phyloP scores from a whole-genome alignment of 2,329 filamentous ascomycete species.

The Rasamsonia emersonii region DNA sequence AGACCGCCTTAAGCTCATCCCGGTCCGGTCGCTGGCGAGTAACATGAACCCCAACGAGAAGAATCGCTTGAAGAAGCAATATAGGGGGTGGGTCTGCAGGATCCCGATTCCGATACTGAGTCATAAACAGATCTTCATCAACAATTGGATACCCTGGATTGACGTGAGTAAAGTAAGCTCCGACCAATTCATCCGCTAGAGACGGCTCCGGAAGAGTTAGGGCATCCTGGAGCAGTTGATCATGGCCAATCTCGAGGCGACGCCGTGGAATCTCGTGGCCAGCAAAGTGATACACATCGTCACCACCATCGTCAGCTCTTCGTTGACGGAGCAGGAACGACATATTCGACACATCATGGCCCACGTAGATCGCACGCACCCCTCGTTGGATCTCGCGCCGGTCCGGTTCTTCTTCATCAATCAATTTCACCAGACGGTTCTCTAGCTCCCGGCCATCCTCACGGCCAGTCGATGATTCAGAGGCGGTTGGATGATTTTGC shows the following conservation, averaged over 20 bases:
- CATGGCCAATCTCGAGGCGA: conserved; percentile 35
- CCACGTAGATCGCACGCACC: conserved; percentile 46
- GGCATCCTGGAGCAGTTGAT: conserved; percentile 40
- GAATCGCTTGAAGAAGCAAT: conserved; percentile 42
- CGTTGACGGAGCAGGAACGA: conserved; percentile 48
- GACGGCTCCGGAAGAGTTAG: conserved; percentile 41
- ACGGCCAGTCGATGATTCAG: conserved; percentile 26
- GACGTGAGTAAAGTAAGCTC: conserved; percentile 43
- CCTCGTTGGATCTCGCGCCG: conserved; percentile 40
- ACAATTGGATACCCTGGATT: conserved; percentile 46
- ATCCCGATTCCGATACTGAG: conserved; percentile 40
- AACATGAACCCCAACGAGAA: conserved; percentile 46
- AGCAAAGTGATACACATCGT: conserved; percentile 35
- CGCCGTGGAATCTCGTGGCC: conserved; percentile 36
- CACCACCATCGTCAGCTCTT: conserved; percentile 28
- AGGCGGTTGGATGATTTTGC: conserved; percentile 16
- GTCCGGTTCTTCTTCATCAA: conserved; percentile 40
- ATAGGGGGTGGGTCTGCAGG: conserved; percentile 39
- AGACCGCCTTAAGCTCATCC: conserved; percentile 38
- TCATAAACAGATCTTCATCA: conserved; percentile 45
- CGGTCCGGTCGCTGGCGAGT: conserved; percentile 32
- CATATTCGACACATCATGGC: conserved; percentile 48
- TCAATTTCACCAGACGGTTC: conserved; percentile 43
- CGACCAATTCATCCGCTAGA: conserved; percentile 42
- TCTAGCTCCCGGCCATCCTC: conserved; percentile 35